Evolutionary conservation across 306 rosid species (phyloP).

Genomic region (Aeschynomene evenia): DNA sequence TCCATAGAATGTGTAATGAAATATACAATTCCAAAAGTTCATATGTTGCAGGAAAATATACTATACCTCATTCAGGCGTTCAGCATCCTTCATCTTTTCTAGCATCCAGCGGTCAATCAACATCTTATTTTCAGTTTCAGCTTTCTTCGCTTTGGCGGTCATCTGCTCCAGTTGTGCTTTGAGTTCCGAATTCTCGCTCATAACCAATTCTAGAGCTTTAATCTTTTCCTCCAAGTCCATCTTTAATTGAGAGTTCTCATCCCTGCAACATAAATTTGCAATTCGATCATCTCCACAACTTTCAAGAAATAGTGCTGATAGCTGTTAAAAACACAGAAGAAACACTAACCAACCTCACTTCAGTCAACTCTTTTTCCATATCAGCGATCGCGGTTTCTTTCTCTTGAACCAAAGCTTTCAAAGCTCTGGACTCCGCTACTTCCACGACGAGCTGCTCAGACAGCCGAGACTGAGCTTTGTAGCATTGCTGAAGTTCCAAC

Average conservation of each 20-base stretch:
- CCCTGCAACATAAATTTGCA: constrained; percentile 50
- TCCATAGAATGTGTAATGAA: constrained; percentile 14
- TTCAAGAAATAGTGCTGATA: background rate
- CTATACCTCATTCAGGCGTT: constrained; percentile 91
- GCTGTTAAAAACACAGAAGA: constrained; percentile 3
- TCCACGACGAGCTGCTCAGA: constrained; percentile 96
- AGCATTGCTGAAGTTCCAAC: constrained; percentile 91
- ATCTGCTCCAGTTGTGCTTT: constrained; percentile 63
- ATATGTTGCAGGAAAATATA: background rate
- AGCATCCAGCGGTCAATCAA: constrained; percentile 95
- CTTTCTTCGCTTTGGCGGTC: constrained; percentile 59
- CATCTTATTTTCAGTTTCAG: constrained; percentile 90
- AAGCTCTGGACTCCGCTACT: constrained; percentile 83
- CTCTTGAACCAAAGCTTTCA: constrained; percentile 65
- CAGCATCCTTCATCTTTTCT: constrained; percentile 99
- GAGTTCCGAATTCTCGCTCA: constrained; percentile 75
- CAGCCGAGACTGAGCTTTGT: constrained; percentile 89
- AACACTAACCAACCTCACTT: constrained; percentile 52
- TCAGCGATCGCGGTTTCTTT: constrained; percentile 55
- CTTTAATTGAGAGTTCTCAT: constrained; percentile 63
- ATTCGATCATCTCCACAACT: background rate
- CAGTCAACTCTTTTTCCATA: constrained; percentile 61
- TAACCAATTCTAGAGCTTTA: constrained; percentile 65
- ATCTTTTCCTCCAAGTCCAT: constrained; percentile 72
- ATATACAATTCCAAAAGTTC: constrained; percentile 8